A percentile compares a stretch with the other conserved stretches of the same genome.
Conservation (phyloP, 768 basidiomycete species). For the Tephrocybe sp. region DNA sequence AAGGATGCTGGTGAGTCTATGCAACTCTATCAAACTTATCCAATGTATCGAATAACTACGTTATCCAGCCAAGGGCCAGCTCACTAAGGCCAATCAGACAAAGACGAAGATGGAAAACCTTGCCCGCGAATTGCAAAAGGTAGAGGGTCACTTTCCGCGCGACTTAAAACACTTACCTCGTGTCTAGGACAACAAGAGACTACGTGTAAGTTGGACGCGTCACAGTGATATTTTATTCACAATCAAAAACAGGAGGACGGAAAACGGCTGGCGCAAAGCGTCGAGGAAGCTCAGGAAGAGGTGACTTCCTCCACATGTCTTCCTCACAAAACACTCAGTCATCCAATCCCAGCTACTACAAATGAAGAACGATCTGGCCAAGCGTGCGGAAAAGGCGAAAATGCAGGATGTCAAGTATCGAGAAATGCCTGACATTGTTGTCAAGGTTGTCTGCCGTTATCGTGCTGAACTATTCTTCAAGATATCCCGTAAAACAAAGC, state of each 20-base stretch:
- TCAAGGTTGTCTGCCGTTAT: slow-evolving; percentile 87
- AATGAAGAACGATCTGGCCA: slow-evolving; percentile 82
- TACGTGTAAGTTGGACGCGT: slow-evolving; percentile 56
- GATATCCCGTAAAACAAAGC: slow-evolving; percentile 87
- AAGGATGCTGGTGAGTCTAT: slow-evolving; percentile 73
- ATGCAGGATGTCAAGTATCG: slow-evolving; percentile 79
- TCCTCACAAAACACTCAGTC: slow-evolving; percentile 12
- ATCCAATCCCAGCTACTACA: slow-evolving; percentile 54
- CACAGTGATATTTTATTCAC: slow-evolving; percentile 16
- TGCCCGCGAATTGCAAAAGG: slow-evolving; percentile 88
- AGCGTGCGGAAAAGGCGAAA: slow-evolving; percentile 77
- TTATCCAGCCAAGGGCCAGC: slow-evolving; percentile 74
- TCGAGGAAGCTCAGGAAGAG: slow-evolving; percentile 88
- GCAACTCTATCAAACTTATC: too few species aligned
- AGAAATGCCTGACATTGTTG: slow-evolving; percentile 86
- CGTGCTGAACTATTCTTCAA: slow-evolving; percentile 92
- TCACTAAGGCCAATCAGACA: slow-evolving; percentile 86
- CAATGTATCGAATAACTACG: too few species aligned
- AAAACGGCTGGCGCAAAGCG: slow-evolving; percentile 73
- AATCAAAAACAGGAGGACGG: slow-evolving; percentile 69
- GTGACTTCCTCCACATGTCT: slow-evolving; percentile 32
- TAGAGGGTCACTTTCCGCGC: slow-evolving; percentile 26
- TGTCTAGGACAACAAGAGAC: slow-evolving; percentile 81
- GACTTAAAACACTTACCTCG: slow-evolving; percentile 10
- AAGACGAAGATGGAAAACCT: slow-evolving; percentile 91